Percentiles rank a stretch among this genome's conserved stretches.
Evolutionary conservation across 371 early-diverging fungal genomes (phyloP).

Genomic region (Batkoa obscura): DNA sequence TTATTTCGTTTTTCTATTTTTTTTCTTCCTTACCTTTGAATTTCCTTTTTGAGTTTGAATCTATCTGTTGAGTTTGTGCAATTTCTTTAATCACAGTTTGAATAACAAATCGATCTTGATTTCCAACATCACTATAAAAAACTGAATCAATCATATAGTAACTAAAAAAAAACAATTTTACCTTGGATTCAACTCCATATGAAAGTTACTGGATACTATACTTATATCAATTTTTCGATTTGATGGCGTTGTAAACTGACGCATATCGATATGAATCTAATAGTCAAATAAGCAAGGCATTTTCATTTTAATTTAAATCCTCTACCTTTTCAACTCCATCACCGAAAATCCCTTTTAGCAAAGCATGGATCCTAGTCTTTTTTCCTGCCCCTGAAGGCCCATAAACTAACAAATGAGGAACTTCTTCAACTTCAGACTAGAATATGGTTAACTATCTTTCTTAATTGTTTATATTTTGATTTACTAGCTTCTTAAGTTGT

Average conservation of each 20-base stretch:
- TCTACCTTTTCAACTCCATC: conserved; percentile 77
- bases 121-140: conserved; percentile 66
- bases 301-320: not conserved
- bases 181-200: conserved; percentile 84
- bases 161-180: conserved; percentile 11
- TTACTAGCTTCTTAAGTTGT: conserved; percentile 61
- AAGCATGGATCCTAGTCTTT: conserved; percentile 80
- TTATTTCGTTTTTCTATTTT: not conserved
- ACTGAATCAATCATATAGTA: conserved; percentile 12
- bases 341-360: conserved; percentile 75
- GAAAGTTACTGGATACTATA: conserved; percentile 78
- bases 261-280: conserved; percentile 74
- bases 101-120: conserved; percentile 87
- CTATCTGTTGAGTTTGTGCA: conserved; percentile 95
- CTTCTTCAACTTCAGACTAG: conserved; percentile 56
- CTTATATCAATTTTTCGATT: conserved; percentile 66
- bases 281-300: not conserved
- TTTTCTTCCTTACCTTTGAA: conserved; percentile 52
- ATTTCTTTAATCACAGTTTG: conserved; percentile 96
- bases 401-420: conserved; percentile 93
- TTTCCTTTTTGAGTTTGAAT: conserved; percentile 46
- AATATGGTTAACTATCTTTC: not conserved
- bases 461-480: not conserved
- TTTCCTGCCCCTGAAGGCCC: conserved; percentile 96
- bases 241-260: conserved; percentile 64